Evolutionary conservation across 2,329 filamentous ascomycete genomes (phyloP).

Genomic region (Talaromyces albobiverticillius): DNA sequence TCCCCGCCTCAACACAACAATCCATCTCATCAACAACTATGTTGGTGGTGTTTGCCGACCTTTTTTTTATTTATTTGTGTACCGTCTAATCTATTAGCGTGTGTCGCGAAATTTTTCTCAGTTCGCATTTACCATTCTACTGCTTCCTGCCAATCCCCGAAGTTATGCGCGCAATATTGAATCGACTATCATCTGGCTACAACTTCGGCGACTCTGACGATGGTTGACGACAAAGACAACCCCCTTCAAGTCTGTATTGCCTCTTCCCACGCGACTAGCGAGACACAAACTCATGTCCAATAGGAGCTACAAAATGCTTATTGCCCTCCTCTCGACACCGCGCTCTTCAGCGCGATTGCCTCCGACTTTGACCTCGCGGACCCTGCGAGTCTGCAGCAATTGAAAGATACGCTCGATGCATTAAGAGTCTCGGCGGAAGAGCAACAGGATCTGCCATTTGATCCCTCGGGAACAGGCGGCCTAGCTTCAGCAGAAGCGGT

Average conservation of each 20-base stretch:
- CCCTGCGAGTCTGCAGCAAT: slow-evolving; percentile 50
- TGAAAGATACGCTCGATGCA: slow-evolving; percentile 60
- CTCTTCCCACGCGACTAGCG: not conserved
- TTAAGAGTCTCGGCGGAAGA: slow-evolving; percentile 72
- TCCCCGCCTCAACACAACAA: too few species aligned
- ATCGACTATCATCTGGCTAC: slow-evolving; percentile 14
- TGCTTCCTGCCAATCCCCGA: not conserved
- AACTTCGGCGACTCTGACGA: slow-evolving; percentile 21
- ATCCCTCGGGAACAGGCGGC: slow-evolving; percentile 68
- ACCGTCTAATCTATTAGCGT: too few species aligned
- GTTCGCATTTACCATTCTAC: too few species aligned
- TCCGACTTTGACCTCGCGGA: slow-evolving; percentile 67
- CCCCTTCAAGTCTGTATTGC: slow-evolving; percentile 7
- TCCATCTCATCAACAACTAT: too few species aligned
- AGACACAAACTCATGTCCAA: not conserved
- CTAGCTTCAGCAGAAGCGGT: slow-evolving; percentile 24
- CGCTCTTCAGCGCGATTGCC: slow-evolving; percentile 71
- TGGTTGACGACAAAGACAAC: slow-evolving; percentile 20
- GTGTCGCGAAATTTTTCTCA: too few species aligned
- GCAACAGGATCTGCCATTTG: slow-evolving; percentile 64
- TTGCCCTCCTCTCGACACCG: slow-evolving; percentile 71
- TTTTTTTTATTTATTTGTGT: too few species aligned
- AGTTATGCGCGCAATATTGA: slow-evolving; percentile 10
- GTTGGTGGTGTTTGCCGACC: too few species aligned
- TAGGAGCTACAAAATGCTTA: slow-evolving; percentile 63